A percentile compares a stretch with the other conserved stretches of the same genome.
Evolutionary conservation across 139 green algal species (phyloP).

Genomic region (Gonium pectorale): DNA sequence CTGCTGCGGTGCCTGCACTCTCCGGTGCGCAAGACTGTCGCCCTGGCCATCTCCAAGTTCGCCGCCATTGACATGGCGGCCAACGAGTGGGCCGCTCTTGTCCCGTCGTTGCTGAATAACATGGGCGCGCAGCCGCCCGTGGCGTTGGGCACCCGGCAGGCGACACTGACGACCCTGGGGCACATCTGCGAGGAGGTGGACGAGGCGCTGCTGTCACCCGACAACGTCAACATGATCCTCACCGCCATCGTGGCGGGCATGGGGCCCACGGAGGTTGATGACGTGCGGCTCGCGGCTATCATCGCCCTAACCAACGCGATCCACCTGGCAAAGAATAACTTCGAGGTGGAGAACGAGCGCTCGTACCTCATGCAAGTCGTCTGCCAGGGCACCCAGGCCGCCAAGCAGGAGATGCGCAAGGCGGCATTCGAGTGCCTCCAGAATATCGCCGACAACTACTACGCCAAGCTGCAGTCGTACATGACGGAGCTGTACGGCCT

Average conservation of each 20-base stretch:
- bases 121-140: conserved; percentile 65
- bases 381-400: conserved; percentile 86
- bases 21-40: conserved; percentile 79
- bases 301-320: conserved; percentile 94
- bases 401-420: conserved; percentile 77
- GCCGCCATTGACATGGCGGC: conserved; percentile 92
- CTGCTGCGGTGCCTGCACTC: conserved; percentile 84
- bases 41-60: conserved; percentile 95
- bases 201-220: conserved; percentile 86
- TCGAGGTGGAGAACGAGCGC: conserved; percentile 93
- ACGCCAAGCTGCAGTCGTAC: conserved; percentile 93
- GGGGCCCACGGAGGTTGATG: conserved; percentile 83
- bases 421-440: conserved; percentile 96
- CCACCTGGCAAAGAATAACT: conserved; percentile 96
- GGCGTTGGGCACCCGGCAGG: conserved; percentile 63
- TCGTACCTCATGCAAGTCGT: conserved; percentile 97
- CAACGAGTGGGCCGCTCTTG: conserved; percentile 88
- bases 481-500: conserved; percentile 96
- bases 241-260: conserved; percentile 96
- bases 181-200: conserved; percentile 98
- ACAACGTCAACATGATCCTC: conserved; percentile 94
- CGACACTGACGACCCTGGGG: conserved; percentile 92
- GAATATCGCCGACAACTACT: conserved; percentile 91
- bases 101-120: conserved; percentile 79
- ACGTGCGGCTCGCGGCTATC: conserved; percentile 91